phyloP scores from a whole-genome alignment of 805 yeast species.

The Lipomyces yamadae region DNA sequence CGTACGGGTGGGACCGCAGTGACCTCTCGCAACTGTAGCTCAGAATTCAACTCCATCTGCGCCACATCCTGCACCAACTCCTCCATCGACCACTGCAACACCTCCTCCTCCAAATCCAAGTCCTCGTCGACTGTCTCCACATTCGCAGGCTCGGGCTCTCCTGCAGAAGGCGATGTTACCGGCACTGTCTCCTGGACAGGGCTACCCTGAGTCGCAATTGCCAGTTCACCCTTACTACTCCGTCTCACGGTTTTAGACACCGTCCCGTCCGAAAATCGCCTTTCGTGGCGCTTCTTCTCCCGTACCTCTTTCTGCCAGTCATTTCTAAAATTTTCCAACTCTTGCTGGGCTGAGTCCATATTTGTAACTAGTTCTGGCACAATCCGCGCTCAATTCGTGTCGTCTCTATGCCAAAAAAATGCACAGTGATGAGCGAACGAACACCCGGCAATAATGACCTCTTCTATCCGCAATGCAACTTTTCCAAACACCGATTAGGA shows the following conservation, averaged over 20 bases:
- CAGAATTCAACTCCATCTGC: slow-evolving; percentile 25
- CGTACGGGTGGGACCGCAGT: slow-evolving; percentile 14
- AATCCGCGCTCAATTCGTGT: background rate
- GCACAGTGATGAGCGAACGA: too few species aligned
- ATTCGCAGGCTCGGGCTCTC: background rate
- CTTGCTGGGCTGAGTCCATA: slow-evolving; percentile 19
- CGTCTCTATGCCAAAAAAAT: background rate
- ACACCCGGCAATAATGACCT: too few species aligned
- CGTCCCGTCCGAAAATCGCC: background rate
- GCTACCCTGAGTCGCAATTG: background rate
- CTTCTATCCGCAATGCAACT: background rate
- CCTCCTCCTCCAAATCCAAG: slow-evolving; percentile 11
- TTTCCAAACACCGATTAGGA: too few species aligned
- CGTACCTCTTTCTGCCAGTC: slow-evolving; percentile 37
- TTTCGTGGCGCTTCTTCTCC: slow-evolving; percentile 16
- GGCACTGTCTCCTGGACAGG: background rate
- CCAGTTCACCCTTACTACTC: background rate
- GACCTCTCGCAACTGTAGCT: slow-evolving; percentile 31
- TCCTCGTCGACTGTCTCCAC: background rate
- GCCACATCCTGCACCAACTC: slow-evolving; percentile 25
- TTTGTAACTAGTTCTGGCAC: background rate
- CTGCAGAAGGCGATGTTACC: background rate
- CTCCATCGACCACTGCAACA: slow-evolving; percentile 25
- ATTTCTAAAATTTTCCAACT: slow-evolving; percentile 32
- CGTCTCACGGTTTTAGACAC: background rate